Base-by-base conservation (phyloP, 345 rosid genomes). In the Anastatica hierochuntica region DNA sequence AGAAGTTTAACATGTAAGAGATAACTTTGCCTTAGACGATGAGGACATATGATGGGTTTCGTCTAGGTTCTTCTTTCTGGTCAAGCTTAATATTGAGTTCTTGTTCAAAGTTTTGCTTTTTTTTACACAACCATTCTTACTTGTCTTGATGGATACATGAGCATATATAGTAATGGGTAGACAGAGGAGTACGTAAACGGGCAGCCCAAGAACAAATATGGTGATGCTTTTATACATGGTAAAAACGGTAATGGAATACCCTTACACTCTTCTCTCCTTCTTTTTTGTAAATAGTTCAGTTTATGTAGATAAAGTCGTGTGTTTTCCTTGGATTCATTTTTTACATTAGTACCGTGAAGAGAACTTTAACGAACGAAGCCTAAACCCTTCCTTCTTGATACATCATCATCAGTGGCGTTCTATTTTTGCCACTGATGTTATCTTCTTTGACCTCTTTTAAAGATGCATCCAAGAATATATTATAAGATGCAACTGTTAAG, bases 151-250 rank as follows among this genome's bases (percentile, higher is more conserved):
- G 96, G 96, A 11, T 92, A 88, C 56, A 90, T 84, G 95, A 92
- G 85, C 53, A n/a, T n/a, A n/a, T n/a, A 85, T 92, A 45, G 98
- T 96, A 4, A 92, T 92, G 98, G 98, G 60, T 95, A 88, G 67
- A 92, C 95, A 0, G 96, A 92, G 44, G 96, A 92, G 67, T 83
- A 92, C 9, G 94, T 88, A 2, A 88, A 92, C 40, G 96, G 98
- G 4, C 96, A 92, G 74, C 73, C 85, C 42, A 92, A 92, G 67
- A 88, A 92, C 45, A 92, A 92, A 63, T 85, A 92, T 6, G 98
- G 95, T 0, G 98, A 92, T 35, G 96, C 98, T 49, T 87, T 92
- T 49, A 92, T 88, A 44, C 94, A 95, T 36, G 98, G 96, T 55
- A 92, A 92, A 60, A 92, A 92, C 2, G 98, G 88, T 81, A 74